Base-by-base conservation (phyloP, 805 yeast genomes). In the Jamesozyma rosinii region DNA sequence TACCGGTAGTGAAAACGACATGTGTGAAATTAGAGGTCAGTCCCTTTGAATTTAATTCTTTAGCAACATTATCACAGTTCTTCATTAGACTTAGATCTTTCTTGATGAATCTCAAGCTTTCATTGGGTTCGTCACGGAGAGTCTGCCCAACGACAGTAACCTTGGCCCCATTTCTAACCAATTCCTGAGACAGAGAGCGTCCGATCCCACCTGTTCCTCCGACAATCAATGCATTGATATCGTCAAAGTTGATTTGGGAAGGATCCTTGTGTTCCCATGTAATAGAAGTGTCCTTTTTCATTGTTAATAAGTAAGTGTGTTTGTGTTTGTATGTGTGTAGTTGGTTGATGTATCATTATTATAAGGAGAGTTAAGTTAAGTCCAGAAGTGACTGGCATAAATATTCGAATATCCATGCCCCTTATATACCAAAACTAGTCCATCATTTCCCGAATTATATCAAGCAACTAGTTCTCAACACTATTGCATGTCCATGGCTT, bases 181-280 rank as follows among this genome's bases (percentile, higher is more conserved):
- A 43, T 8, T 41, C 40, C 10, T 43, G 44, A 3, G 60, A 48
- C n/a, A 67, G 46, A 2, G 69, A 61, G 18, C 66, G 57, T 4
- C 72, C 72, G 3, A 67, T 43, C 3, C 72, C 72, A 40, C 65
- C 65, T 1, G 71, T 68, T 10, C 72, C 72, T 20, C 72, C 72
- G 34, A 68, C 48, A 15, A 66, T 41, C 2, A 53, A 50, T 4
- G 57, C 57, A 19, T 56, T 53, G 13, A 49, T 29, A 14, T 33
- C 20, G 4, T 24, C 37, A 10, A 22, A 38, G 20, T 48, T 43
- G 13, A 42, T 11, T 8, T 36, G 30, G 5, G 30, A 5, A 6
- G 37, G 21, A 29, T 38, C 15, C 22, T 37, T 34, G 8, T 17
- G 38, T 15, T 40, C 42, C 41, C 42, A 41, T 24, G 21, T 9